These are phyloP conservation scores for Vicia faba DNA, from an alignment of 306 rosid species.

Conservation along the genomic window DNA sequence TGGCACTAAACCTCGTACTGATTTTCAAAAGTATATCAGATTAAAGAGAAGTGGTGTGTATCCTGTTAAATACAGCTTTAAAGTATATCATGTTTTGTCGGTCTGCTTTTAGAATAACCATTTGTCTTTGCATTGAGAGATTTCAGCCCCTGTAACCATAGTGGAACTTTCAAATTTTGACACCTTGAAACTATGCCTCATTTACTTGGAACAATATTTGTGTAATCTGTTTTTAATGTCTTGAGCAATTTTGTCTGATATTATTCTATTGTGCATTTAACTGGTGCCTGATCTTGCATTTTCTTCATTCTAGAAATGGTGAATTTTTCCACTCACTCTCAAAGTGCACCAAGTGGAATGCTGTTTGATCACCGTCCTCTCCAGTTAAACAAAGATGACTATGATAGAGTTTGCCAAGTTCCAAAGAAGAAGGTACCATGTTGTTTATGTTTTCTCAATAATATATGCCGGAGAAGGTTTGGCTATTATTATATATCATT, in stretches of 20 bases:
- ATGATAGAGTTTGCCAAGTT: conserved; percentile 48
- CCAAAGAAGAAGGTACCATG: conserved; percentile 48
- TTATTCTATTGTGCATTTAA: not conserved
- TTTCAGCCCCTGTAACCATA: not conserved
- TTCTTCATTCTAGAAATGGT: conserved; percentile 42
- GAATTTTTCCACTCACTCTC: not conserved
- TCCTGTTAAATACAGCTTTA: conserved; percentile 1
- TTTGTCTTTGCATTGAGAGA: not conserved
- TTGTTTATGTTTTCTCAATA: too few species aligned
- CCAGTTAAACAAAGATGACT: conserved; percentile 45
- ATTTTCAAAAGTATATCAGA: conserved; percentile 51
- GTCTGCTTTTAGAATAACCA: not conserved
- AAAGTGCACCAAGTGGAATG: conserved; percentile 5
- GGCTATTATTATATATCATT: too few species aligned
- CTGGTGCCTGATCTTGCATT: conserved; percentile 19
- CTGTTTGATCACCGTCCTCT: conserved; percentile 51
- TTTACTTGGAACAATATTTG: not conserved
- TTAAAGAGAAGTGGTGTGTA: conserved; percentile 44
- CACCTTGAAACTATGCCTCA: not conserved
- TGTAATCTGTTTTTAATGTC: not conserved
- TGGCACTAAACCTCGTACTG: conserved; percentile 41
- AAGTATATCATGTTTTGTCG: conserved; percentile 10
- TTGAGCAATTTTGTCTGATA: too few species aligned
- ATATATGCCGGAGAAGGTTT: too few species aligned
- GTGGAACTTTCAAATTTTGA: not conserved